Conservation (phyloP, 495 filamentous ascomycete genomes). For the Friedmanniomyces simplex region DNA sequence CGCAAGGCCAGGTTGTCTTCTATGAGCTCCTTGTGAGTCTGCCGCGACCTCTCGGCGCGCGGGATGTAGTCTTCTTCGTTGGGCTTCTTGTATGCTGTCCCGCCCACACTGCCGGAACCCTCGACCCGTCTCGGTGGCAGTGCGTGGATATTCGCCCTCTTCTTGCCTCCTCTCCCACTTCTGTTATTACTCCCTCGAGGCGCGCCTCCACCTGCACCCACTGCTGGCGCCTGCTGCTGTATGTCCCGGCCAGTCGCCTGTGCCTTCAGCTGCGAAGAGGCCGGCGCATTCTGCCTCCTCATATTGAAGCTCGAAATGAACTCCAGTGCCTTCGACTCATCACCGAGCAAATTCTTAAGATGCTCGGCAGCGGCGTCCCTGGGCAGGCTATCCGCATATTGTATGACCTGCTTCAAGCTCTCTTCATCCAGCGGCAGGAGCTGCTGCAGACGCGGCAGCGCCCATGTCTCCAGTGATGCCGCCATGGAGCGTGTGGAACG, state of each 20-base stretch:
- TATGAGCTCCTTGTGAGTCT: conserved; percentile 16
- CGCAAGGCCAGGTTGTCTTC: conserved; percentile 32
- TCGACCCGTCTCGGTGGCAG: conserved; percentile 50
- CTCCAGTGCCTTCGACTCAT: conserved; percentile 71
- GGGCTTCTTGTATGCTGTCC: conserved; percentile 48
- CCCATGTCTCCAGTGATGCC: conserved; percentile 31
- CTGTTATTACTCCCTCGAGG: not conserved
- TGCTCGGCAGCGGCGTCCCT: conserved; percentile 68
- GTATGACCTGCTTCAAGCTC: conserved; percentile 68
- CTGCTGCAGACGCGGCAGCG: conserved; percentile 59
- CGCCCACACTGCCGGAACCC: conserved; percentile 45
- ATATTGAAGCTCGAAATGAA: conserved; percentile 87
- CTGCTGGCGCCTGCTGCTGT: not conserved
- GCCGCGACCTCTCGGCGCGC: conserved; percentile 29
- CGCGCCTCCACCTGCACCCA: not conserved
- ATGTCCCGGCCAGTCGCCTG: conserved; percentile 3
- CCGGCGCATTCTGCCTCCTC: conserved; percentile 40
- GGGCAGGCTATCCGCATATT: conserved; percentile 62
- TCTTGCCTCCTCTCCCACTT: conserved; percentile 15
- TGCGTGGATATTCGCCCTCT: conserved; percentile 38
- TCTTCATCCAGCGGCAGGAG: conserved; percentile 77
- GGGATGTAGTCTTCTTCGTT: conserved; percentile 54
- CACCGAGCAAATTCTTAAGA: conserved; percentile 79
- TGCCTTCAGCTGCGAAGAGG: conserved; percentile 10
- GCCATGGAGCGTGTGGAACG: conserved; percentile 2